Evolutionary conservation across 75 land plant species (phyloP).

Genomic region (Picea sitchensis): DNA sequence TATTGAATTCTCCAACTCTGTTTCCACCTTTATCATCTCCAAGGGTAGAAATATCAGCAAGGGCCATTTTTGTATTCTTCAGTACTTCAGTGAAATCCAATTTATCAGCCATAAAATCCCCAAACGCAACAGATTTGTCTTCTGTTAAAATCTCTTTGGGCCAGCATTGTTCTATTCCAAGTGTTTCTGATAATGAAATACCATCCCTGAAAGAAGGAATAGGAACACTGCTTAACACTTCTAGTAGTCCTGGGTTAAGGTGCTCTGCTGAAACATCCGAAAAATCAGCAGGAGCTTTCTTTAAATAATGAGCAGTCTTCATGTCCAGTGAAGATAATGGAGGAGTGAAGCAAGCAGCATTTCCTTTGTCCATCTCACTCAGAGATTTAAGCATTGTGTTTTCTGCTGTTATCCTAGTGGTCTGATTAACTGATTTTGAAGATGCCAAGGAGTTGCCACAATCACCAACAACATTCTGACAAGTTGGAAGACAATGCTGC

Average conservation of each 20-base stretch:
- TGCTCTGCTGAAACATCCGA: not conserved
- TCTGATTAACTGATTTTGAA: not conserved
- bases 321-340: constrained; percentile 6
- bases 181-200: not conserved
- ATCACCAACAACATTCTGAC: not conserved
- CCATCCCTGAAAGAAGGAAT: not conserved
- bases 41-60: constrained; percentile 1
- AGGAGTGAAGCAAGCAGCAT: not conserved
- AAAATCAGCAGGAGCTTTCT: not conserved
- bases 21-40: not conserved
- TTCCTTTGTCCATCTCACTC: not conserved
- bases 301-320: not conserved
- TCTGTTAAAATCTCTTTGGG: not conserved
- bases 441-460: not conserved
- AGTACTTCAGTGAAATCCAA: not conserved
- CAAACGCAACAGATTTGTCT: not conserved
- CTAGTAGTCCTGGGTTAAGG: not conserved
- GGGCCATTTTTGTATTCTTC: not conserved
- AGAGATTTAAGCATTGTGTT: not conserved
- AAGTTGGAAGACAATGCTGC: not conserved
- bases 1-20: not conserved
- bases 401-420: not conserved
- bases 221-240: not conserved
- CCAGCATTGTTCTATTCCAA: constrained; percentile 2
- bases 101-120: not conserved